phyloP scores from a whole-genome alignment of 768 basidiomycete species.

The Atractiella rhizophila region DNA sequence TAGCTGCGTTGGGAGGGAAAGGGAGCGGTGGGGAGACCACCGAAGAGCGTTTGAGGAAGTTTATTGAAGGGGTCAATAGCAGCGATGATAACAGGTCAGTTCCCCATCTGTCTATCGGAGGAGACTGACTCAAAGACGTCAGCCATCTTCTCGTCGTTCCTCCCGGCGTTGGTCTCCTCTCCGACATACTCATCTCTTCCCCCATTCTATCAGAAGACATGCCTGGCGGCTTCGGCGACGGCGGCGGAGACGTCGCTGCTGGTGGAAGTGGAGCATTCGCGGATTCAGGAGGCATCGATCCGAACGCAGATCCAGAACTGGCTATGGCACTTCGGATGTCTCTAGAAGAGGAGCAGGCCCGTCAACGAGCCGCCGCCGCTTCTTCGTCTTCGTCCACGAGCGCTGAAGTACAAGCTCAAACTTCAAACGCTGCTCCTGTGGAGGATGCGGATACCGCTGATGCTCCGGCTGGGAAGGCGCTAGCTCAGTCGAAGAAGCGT shows the following conservation, averaged over 20 bases:
- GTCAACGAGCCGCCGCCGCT: conserved; percentile 27
- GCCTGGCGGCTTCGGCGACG: conserved; percentile 28
- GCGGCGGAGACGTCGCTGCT: conserved; percentile 26
- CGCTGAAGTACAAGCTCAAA: conserved; percentile 20
- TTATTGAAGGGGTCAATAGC: conserved; percentile 57
- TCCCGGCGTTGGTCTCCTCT: conserved; percentile 45
- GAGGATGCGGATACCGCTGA: conserved; percentile 12
- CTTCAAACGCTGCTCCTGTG: conserved; percentile 22
- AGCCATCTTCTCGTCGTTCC: conserved; percentile 63
- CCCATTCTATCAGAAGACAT: conserved; percentile 58
- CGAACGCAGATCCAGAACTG: conserved; percentile 80
- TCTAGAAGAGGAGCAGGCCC: conserved; percentile 75
- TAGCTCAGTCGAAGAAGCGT: too few species aligned
- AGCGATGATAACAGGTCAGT: conserved; percentile 52
- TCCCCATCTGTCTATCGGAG: neutral
- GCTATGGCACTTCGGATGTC: conserved; percentile 97
- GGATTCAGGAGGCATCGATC: conserved; percentile 82
- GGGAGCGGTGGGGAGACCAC: conserved; percentile 27
- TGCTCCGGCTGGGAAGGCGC: conserved; percentile 10
- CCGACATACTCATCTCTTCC: conserved; percentile 55
- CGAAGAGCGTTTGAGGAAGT: conserved; percentile 41
- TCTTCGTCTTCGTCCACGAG: conserved; percentile 21
- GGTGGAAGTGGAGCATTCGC: conserved; percentile 28
- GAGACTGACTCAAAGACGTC: neutral
- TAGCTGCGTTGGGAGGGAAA: neutral